Evolutionary conservation across 2,329 filamentous ascomycete genomes (phyloP), one percentile per base, ranked within the genome.

Genomic region (Scedosporium aurantiacum): DNA sequence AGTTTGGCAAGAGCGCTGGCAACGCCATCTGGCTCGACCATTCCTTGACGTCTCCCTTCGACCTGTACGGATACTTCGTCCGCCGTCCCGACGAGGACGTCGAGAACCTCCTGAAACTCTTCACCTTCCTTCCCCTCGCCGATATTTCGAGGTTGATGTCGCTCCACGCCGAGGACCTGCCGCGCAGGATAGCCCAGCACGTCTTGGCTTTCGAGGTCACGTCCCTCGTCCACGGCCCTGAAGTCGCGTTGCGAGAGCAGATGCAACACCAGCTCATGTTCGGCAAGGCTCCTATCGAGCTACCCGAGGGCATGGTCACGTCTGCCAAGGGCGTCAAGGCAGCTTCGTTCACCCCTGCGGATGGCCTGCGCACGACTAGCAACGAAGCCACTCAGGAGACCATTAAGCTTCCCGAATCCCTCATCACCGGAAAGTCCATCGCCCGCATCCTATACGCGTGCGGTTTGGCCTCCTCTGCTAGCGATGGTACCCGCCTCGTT

Each of bases 1-100:
- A 99, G 73, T 92, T 97, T 67, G 94, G 94, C 59, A 99, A 99
- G 77, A 95, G 87, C 64, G 89, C 91, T 1, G 93, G 92, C 27
- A 97, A 97, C 71, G 92, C 93, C 2, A 75, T 99, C 41, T 99
- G 94, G 94, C 82, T 99, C 2, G 91, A 97, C 71, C 79, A 81
- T 60, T 85, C 87, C 67, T 83, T 91, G 82, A 96, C 93, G 1
- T 86, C 82, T 32, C 78, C 86, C 0, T 97, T 93, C 69, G 91
- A 97, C 62, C 79, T 97, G 1, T 97, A 97, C 71, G 79, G 92
- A 71, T 97, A 93, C 77, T 94, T 97, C 68, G 79, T 97, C 65
- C 84, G 90, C 58, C 87, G 88, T 0, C 79, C 91, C 0, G 94
- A 99, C 69, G 82, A 82, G 8, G 88, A 95, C 60, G 85, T 97